Percentiles rank a stretch among this genome's conserved stretches.
Conservation (phyloP, 2,329 filamentous ascomycete species). For the Aureobasidium pullulans region DNA sequence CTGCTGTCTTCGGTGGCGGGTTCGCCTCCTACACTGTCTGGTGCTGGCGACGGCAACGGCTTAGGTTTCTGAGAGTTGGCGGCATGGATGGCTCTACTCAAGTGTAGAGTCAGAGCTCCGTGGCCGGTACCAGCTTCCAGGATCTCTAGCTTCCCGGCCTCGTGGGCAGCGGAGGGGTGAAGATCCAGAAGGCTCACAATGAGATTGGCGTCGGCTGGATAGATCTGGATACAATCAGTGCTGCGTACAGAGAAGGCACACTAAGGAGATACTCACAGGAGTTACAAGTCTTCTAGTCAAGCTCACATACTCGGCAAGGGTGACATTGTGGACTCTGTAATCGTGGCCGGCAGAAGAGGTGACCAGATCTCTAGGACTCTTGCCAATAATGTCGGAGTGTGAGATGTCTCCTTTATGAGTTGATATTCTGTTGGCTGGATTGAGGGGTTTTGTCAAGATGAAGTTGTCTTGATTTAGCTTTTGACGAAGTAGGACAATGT, state of each 20-base stretch:
- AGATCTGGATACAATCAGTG: constrained; percentile 47
- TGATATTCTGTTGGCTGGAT: constrained; percentile 25
- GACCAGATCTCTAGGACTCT: constrained; percentile 51
- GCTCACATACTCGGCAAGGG: constrained; percentile 65
- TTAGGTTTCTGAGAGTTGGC: constrained; percentile 53
- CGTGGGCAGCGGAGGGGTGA: constrained; percentile 34
- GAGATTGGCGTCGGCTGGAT: constrained; percentile 65
- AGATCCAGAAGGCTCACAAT: constrained; percentile 73
- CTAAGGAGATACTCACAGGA: constrained; percentile 46
- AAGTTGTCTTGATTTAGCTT: constrained; percentile 29
- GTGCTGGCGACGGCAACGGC: constrained; percentile 35
- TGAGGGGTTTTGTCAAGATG: constrained; percentile 33
- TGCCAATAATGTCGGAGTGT: constrained; percentile 57
- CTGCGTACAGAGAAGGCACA: neutral
- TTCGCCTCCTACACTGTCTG: constrained; percentile 19
- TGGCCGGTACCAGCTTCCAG: constrained; percentile 83
- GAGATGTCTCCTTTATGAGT: constrained; percentile 43
- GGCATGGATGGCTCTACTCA: constrained; percentile 68
- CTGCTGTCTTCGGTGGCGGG: constrained; percentile 22
- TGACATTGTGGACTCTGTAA: constrained; percentile 56
- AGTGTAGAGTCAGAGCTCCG: constrained; percentile 67
- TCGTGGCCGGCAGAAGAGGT: constrained; percentile 40
- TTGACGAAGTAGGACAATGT: constrained; percentile 36
- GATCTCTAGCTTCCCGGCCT: constrained; percentile 55
- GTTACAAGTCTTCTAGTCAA: constrained; percentile 65